Base-by-base conservation (phyloP, 2,329 filamentous ascomycete genomes). In the Magnaporthiopsis incrustans region DNA sequence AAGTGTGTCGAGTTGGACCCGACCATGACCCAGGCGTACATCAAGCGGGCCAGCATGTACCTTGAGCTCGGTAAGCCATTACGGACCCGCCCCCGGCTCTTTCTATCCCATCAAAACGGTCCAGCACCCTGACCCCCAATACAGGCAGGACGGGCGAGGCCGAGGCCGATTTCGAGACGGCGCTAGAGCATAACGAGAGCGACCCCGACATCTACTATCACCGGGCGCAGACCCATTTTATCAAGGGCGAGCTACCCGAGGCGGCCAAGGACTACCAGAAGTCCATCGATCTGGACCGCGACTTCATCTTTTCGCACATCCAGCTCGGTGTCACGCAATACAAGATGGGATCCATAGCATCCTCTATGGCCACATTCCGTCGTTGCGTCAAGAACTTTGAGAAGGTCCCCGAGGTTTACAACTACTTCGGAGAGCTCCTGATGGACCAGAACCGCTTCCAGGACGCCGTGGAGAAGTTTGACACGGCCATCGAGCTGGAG, bases 181-280 rank as follows among this genome's bases (percentile, higher is more conserved):
- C 95, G 50, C 85, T 96, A 70, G 83, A 86, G 70, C 90, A 97
- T 76, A 93, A 97, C 79, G 84, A 87, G 70, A 84, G 90, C 64
- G 95, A 99, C 72, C 94, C 95, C 8, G 95, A 99, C 73, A 96
- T 99, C 75, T 99, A 93, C 84, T 99, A 99, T 82, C 95, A 99
- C 82, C 93, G 95, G 67, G 95, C 95, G 18, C 95, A 99, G 78
- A 87, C 98, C 27, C 93, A 97, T 81, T 99, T 99, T 80, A 98
- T 99, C 77, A 91, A 97, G 71, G 88, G 89, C 64, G 94, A 98
- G 75, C 96, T 96, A 70, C 87, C 89, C 64, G 91, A 96, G 70
- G 95, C 95, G 5, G 93, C 95, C 66, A 97, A 96, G 81, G 95
- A 99, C 79, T 99, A 99, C 81, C 95, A 99, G 77, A 97, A 96